Percentiles rank a stretch among this genome's conserved stretches.
Evolutionary conservation across 2,329 filamentous ascomycete species (phyloP).

Genomic region (Coniella vitis): DNA sequence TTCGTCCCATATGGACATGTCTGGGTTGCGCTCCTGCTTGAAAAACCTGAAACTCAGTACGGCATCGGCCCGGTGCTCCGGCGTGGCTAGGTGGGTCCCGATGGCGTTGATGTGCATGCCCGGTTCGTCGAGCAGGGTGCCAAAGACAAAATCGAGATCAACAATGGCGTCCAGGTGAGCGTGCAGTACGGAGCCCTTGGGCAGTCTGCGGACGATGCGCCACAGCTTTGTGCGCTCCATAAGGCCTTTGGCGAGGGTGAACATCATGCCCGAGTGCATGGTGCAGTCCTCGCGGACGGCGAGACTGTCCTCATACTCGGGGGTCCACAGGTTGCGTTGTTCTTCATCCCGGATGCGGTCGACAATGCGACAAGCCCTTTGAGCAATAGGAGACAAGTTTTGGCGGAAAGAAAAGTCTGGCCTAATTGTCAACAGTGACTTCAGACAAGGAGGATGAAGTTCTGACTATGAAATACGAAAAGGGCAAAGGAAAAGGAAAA

Average conservation of each 20-base stretch:
- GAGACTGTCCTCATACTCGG: conserved; percentile 62
- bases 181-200: conserved; percentile 81
- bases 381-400: conserved; percentile 70
- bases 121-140: conserved; percentile 61
- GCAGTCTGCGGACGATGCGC: conserved; percentile 78
- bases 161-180: conserved; percentile 90
- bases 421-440: background rate
- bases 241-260: conserved; percentile 72
- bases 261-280: conserved; percentile 89
- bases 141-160: conserved; percentile 73
- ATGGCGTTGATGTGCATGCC: conserved; percentile 65
- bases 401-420: conserved; percentile 60
- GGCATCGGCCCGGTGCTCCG: conserved; percentile 46
- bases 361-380: conserved; percentile 72
- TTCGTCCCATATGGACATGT: conserved; percentile 54
- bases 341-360: conserved; percentile 73
- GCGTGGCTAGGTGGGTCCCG: conserved; percentile 48
- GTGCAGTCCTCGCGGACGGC: conserved; percentile 55
- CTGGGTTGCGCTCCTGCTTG: conserved; percentile 30
- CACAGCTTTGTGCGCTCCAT: conserved; percentile 83
- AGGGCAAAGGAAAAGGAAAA: background rate
- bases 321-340: conserved; percentile 68
- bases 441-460: background rate
- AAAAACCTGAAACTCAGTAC: conserved; percentile 57
- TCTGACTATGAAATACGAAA: too few relatives aligned